Evolutionary conservation across 2,329 filamentous ascomycete genomes (phyloP).

Genomic region (Phaeosphaeriaceae sp.): DNA sequence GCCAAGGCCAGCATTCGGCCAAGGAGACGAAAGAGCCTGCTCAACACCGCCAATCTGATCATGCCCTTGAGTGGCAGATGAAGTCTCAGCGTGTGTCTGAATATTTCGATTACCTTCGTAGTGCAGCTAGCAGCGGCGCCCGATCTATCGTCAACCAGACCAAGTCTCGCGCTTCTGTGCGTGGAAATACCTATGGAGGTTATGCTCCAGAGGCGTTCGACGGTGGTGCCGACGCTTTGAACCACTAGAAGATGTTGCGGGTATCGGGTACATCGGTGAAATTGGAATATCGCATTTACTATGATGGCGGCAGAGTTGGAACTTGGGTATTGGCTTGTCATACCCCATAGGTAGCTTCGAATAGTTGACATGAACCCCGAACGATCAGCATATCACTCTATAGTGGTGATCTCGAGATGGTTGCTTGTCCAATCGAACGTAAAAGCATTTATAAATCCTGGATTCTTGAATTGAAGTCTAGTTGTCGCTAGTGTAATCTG

Average conservation of each 20-base stretch:
- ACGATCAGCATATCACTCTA: not conserved
- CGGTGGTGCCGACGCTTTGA: not conserved
- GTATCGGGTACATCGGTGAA: not conserved
- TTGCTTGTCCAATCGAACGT: not conserved
- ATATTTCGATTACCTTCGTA: slow-evolving; percentile 26
- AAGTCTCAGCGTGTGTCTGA: slow-evolving; percentile 27
- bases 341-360: slow-evolving; percentile 1
- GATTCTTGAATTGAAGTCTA: slow-evolving; percentile 1
- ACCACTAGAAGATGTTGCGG: slow-evolving; percentile 1
- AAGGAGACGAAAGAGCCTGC: not conserved
- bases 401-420: slow-evolving; percentile 5
- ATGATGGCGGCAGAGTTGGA: not conserved
- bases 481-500: slow-evolving; percentile 25
- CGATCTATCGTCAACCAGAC: slow-evolving; percentile 9
- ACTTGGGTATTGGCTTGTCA: not conserved
- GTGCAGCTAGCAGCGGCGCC: slow-evolving; percentile 18
- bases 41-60: slow-evolving; percentile 2
- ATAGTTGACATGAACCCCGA: not conserved
- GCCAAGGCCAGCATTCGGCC: not conserved
- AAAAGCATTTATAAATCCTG: not conserved
- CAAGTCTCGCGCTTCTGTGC: not conserved
- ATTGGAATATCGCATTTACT: not conserved
- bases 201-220: not conserved
- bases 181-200: not conserved
- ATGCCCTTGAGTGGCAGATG: slow-evolving; percentile 23